Conservation (phyloP, 345 rosid genomes). For the Bretschneidera sinensis region DNA sequence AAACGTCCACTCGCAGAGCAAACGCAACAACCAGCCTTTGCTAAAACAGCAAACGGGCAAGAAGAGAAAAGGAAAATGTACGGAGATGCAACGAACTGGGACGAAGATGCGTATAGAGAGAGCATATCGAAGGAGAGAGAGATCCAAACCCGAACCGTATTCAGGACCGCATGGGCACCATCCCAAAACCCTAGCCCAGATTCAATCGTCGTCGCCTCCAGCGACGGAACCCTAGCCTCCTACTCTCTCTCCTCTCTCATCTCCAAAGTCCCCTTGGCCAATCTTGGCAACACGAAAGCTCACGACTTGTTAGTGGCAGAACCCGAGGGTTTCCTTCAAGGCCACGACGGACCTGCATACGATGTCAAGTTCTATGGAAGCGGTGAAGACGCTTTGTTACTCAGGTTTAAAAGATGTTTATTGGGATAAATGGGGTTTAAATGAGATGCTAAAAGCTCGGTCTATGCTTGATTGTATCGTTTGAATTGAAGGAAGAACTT, state of each 20-base stretch:
- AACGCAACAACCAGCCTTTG: too few relatives aligned
- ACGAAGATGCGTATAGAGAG: slow-evolving; percentile 66
- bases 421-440: background rate
- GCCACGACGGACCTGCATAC: slow-evolving; percentile 87
- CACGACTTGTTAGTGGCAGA: slow-evolving; percentile 35
- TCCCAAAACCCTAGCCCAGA: slow-evolving; percentile 51
- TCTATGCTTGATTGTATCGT: background rate
- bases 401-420: slow-evolving; percentile 48
- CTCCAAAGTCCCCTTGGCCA: slow-evolving; percentile 44
- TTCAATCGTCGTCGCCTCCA: slow-evolving; percentile 59
- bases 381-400: slow-evolving; percentile 57
- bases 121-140: slow-evolving; percentile 67
- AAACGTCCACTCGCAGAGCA: too few relatives aligned
- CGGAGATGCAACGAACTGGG: slow-evolving; percentile 77
- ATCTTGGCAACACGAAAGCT: slow-evolving; percentile 20
- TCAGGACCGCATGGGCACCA: slow-evolving; percentile 80
- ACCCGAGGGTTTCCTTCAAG: slow-evolving; percentile 58
- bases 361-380: slow-evolving; percentile 85
- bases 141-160: slow-evolving; percentile 58
- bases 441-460: background rate
- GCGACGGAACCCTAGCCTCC: slow-evolving; percentile 76
- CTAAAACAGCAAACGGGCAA: too few relatives aligned
- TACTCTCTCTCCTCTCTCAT: slow-evolving; percentile 66
- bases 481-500: background rate
- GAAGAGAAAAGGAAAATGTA: slow-evolving; percentile 28